phyloP scores from a whole-genome alignment of 2,329 filamentous ascomycete genomes.

The Penicillium sp. region DNA sequence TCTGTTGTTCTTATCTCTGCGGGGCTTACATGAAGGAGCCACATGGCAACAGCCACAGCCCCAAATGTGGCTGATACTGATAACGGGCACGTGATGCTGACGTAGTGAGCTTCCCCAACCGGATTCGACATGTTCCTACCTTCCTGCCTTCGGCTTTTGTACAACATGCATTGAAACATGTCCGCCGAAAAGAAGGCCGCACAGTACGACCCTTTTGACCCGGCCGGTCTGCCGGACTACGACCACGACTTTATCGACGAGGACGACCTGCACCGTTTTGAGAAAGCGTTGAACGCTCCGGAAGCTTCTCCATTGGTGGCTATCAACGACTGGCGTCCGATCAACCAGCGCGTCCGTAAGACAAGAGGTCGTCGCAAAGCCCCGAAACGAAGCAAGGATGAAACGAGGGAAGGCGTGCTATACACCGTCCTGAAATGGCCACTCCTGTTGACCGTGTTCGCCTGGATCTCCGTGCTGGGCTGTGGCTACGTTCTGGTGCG shows the following conservation, averaged over 20 bases:
- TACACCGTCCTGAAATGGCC: slow-evolving; percentile 93
- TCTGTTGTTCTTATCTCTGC: slow-evolving; percentile 11
- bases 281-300: slow-evolving; percentile 75
- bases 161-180: slow-evolving; percentile 32
- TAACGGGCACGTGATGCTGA: slow-evolving; percentile 19
- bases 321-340: slow-evolving; percentile 92
- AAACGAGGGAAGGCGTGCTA: slow-evolving; percentile 89
- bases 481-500: slow-evolving; percentile 76
- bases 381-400: slow-evolving; percentile 67
- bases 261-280: slow-evolving; percentile 74
- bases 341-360: slow-evolving; percentile 67
- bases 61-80: slow-evolving; percentile 5
- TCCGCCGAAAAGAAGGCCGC: slow-evolving; percentile 26
- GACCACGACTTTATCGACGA: slow-evolving; percentile 73
- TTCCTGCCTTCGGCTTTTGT: neutral
- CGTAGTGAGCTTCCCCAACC: slow-evolving; percentile 21
- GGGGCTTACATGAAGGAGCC: neutral
- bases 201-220: slow-evolving; percentile 61
- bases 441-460: slow-evolving; percentile 72
- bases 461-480: slow-evolving; percentile 75
- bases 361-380: slow-evolving; percentile 45
- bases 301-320: slow-evolving; percentile 78
- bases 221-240: slow-evolving; percentile 70
- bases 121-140: slow-evolving; percentile 7
- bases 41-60: slow-evolving; percentile 7